phyloP scores from a whole-genome alignment of 2,329 filamentous ascomycete species.

The Domatiomyces globalis region DNA sequence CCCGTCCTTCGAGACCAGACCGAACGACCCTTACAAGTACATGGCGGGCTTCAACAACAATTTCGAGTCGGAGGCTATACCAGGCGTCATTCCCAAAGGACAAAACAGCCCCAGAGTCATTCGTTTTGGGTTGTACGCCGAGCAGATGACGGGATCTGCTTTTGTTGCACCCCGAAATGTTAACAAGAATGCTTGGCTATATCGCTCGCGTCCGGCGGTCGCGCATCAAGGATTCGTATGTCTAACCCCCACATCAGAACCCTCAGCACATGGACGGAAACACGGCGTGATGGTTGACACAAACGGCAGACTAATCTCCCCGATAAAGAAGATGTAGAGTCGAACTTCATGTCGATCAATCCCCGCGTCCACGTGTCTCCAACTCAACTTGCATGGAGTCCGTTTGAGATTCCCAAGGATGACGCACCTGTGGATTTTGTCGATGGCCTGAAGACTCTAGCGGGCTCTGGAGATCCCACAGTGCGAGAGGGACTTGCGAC shows the following conservation, averaged over 20 bases:
- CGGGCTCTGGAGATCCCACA: slow-evolving; percentile 42
- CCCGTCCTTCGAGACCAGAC: neutral
- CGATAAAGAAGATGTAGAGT: slow-evolving; percentile 24
- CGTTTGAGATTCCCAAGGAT: slow-evolving; percentile 39
- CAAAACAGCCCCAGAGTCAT: slow-evolving; percentile 25
- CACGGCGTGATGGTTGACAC: too few species aligned
- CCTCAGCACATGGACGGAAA: too few species aligned
- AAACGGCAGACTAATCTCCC: slow-evolving; percentile 35
- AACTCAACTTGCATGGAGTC: slow-evolving; percentile 44
- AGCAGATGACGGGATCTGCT: slow-evolving; percentile 42
- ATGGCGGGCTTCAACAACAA: slow-evolving; percentile 22
- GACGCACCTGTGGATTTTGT: slow-evolving; percentile 39
- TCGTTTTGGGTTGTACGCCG: slow-evolving; percentile 23
- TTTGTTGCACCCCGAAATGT: slow-evolving; percentile 43
- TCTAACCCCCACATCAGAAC: too few species aligned
- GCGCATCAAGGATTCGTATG: slow-evolving; percentile 37
- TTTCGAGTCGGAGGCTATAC: slow-evolving; percentile 25
- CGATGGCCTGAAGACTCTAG: slow-evolving; percentile 40
- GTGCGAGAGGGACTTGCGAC: slow-evolving; percentile 44
- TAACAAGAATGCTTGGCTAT: slow-evolving; percentile 47
- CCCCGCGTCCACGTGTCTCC: slow-evolving; percentile 42
- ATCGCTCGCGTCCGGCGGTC: slow-evolving; percentile 42
- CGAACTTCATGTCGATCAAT: slow-evolving; percentile 29
- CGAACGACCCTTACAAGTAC: slow-evolving; percentile 17
- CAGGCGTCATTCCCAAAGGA: slow-evolving; percentile 26